Conservation (phyloP, 2,329 filamentous ascomycete genomes). For the Colletotrichum trifolii region DNA sequence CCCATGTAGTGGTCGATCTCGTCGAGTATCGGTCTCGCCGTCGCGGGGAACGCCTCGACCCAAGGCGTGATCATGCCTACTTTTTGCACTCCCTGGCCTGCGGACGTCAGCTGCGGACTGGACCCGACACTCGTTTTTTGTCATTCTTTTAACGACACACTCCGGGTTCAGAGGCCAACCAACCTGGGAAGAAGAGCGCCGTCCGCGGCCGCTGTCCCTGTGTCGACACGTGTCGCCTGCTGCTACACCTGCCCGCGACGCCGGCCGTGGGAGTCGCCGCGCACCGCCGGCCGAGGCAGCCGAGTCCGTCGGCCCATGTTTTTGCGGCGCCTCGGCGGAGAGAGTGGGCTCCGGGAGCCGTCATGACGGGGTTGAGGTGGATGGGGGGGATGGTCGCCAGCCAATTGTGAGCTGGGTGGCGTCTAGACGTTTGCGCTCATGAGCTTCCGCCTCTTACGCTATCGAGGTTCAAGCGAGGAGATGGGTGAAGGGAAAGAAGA, state of each 20-base stretch:
- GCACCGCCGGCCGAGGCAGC: slow-evolving; percentile 26
- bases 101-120: no score
- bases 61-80: slow-evolving; percentile 89
- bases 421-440: slow-evolving; percentile 34
- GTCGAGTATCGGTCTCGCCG: slow-evolving; percentile 80
- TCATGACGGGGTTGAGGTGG: slow-evolving; percentile 27
- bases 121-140: no score
- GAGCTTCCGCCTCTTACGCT: not conserved
- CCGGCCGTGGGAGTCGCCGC: slow-evolving; percentile 31
- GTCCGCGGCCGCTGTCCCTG: slow-evolving; percentile 57
- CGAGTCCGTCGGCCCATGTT: slow-evolving; percentile 30
- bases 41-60: slow-evolving; percentile 86
- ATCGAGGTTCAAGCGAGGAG: not conserved
- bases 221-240: slow-evolving; percentile 46
- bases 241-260: slow-evolving; percentile 35
- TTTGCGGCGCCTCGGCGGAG: slow-evolving; percentile 25
- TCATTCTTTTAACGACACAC: no score
- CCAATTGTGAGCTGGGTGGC: slow-evolving; percentile 34
- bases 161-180: slow-evolving; percentile 11
- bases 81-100: slow-evolving; percentile 89
- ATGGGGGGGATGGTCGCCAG: slow-evolving; percentile 12
- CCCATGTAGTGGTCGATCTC: slow-evolving; percentile 85
- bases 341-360: slow-evolving; percentile 32
- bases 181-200: slow-evolving; percentile 71
- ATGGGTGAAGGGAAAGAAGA: not conserved